Percentiles rank a stretch among this genome's conserved stretches.
Conservation (phyloP, 108 stramenopile genomes). For the Pseudonitzschia delicatissima region DNA sequence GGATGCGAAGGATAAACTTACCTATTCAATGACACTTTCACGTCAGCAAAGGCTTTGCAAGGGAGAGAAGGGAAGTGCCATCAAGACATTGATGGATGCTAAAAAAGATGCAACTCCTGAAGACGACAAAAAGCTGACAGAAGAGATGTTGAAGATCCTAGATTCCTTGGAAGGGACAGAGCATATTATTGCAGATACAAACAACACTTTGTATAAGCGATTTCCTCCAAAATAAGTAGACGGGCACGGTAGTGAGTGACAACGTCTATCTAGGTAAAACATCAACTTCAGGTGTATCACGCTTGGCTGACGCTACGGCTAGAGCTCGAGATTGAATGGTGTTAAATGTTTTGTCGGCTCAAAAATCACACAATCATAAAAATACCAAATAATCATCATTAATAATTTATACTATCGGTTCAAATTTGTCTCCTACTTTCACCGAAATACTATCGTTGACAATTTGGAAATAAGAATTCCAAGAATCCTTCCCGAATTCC, state of each 20-base stretch:
- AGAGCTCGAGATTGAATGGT: too few species aligned
- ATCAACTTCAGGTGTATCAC: too few species aligned
- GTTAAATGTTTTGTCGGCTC: too few species aligned
- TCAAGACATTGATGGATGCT: conserved; percentile 6
- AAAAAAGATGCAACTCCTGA: neutral
- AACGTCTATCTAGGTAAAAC: too few species aligned
- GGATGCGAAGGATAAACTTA: neutral
- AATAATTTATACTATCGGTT: conserved; percentile 30
- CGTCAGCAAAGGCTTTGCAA: conserved; percentile 2
- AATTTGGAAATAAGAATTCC: conserved; percentile 65
- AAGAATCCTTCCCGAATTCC: conserved; percentile 72
- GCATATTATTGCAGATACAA: conserved; percentile 3
- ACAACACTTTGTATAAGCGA: conserved; percentile 4
- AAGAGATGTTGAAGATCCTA: neutral
- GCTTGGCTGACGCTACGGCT: too few species aligned
- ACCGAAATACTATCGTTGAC: conserved; percentile 56
- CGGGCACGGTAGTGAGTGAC: too few species aligned
- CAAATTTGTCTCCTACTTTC: conserved; percentile 73
- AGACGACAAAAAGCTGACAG: neutral
- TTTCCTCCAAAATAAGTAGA: conserved; percentile 14
- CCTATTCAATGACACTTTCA: conserved; percentile 1
- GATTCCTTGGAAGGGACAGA: neutral
- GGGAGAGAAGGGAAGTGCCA: conserved; percentile 4
- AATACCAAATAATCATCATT: too few species aligned
- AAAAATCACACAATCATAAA: too few species aligned